A percentile compares a stretch with the other conserved stretches of the same genome.
phyloP scores from a whole-genome alignment of 163 green algal species.

The Trebouxiophyceae sp. region DNA sequence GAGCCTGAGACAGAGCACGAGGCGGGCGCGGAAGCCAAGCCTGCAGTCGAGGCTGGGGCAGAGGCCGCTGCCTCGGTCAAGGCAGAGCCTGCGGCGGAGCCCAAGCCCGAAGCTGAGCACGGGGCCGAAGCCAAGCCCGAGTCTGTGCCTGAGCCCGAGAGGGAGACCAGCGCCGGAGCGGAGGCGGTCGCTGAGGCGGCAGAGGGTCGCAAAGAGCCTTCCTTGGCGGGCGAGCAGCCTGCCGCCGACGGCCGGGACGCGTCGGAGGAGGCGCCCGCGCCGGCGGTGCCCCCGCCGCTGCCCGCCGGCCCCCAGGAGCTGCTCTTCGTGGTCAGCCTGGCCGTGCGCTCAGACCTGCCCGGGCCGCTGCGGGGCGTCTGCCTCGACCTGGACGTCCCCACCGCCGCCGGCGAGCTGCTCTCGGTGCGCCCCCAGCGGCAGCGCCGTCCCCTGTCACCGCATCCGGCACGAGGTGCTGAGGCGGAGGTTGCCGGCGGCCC shows the following conservation, averaged over 20 bases:
- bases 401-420: not conserved
- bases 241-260: not conserved
- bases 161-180: too few relatives aligned
- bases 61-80: too few relatives aligned
- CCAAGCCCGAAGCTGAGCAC: not conserved
- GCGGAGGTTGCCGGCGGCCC: not conserved
- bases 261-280: not conserved
- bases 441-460: not conserved
- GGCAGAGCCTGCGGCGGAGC: not conserved
- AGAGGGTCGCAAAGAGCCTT: not conserved
- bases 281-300: not conserved
- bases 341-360: conserved; percentile 13
- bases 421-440: conserved; percentile 4
- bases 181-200: not conserved
- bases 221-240: not conserved
- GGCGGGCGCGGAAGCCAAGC: too few relatives aligned
- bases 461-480: not conserved
- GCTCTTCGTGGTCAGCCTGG: not conserved
- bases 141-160: not conserved
- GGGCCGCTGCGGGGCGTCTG: conserved; percentile 20
- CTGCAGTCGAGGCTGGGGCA: too few relatives aligned
- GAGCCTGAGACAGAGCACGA: too few relatives aligned
- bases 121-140: not conserved
- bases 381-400: conserved; percentile 27
- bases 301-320: not conserved